These are phyloP conservation scores for Aspergillus ostianus DNA, from an alignment of 495 filamentous ascomycete genomes.

Conservation along the genomic window DNA sequence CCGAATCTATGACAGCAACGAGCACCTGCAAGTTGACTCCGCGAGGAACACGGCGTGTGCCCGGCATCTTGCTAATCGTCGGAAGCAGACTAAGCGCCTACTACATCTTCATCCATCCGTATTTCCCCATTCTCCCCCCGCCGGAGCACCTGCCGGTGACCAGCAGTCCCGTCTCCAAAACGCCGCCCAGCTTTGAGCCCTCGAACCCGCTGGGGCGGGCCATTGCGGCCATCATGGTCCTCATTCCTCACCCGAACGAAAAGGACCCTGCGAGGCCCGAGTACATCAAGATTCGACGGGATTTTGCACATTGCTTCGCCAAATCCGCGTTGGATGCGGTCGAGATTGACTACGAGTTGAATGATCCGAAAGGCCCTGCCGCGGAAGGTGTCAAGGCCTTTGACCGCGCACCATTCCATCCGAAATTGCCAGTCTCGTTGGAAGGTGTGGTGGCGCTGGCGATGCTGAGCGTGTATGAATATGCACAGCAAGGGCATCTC, in stretches of 20 bases:
- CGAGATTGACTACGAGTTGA: conserved; percentile 44
- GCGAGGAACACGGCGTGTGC: neutral
- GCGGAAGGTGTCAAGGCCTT: conserved; percentile 29
- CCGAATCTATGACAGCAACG: conserved; percentile 22
- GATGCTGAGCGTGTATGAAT: conserved; percentile 50
- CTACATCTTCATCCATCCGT: conserved; percentile 51
- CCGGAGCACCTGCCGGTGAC: conserved; percentile 29
- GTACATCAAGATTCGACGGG: conserved; percentile 39
- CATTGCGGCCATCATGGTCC: conserved; percentile 45
- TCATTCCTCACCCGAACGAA: conserved; percentile 45
- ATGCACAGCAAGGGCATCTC: conserved; percentile 51
- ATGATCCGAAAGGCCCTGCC: conserved; percentile 39
- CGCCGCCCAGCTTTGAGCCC: conserved; percentile 25
- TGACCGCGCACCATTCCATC: conserved; percentile 43
- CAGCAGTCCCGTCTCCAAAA: conserved; percentile 32
- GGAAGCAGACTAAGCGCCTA: conserved; percentile 44
- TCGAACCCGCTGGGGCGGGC: conserved; percentile 42
- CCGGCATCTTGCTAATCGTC: neutral
- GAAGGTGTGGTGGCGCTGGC: conserved; percentile 48
- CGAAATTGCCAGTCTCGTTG: conserved; percentile 38
- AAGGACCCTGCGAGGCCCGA: conserved; percentile 31
- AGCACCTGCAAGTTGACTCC: conserved; percentile 23
- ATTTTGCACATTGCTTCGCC: conserved; percentile 46
- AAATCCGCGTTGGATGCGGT: conserved; percentile 44
- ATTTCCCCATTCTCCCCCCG: conserved; percentile 49